A percentile compares a stretch with the other conserved stretches of the same genome.
Evolutionary conservation across 2,329 filamentous ascomycete genomes (phyloP).

Genomic region (Diplodia sapinea): DNA sequence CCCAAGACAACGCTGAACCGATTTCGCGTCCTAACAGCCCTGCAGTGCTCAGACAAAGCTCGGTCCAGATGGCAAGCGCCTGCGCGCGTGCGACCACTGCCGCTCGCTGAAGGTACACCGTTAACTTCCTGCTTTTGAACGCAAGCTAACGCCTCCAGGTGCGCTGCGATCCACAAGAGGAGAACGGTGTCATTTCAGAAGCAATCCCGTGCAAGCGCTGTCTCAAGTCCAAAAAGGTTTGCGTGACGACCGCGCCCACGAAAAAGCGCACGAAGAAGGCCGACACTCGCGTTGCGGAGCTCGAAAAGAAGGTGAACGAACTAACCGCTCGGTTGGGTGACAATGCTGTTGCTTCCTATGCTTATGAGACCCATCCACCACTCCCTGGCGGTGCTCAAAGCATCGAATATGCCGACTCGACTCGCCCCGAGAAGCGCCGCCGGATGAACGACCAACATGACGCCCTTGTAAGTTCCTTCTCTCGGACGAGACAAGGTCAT

Average conservation of each 20-base stretch:
- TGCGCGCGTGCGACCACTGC: slow-evolving; percentile 32
- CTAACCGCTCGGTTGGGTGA: slow-evolving; percentile 78
- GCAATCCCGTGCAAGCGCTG: slow-evolving; percentile 70
- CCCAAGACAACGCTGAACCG: not conserved
- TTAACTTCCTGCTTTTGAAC: not conserved
- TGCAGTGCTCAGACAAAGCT: slow-evolving; percentile 29
- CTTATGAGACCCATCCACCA: not conserved
- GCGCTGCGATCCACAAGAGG: slow-evolving; percentile 76
- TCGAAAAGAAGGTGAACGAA: slow-evolving; percentile 92
- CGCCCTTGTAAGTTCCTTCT: not conserved
- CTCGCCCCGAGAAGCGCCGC: slow-evolving; percentile 28
- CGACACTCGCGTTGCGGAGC: slow-evolving; percentile 83
- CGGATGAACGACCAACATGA: slow-evolving; percentile 20
- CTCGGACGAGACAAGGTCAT: too few species aligned
- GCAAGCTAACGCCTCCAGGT: slow-evolving; percentile 55
- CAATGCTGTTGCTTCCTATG: not conserved
- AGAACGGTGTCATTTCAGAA: slow-evolving; percentile 52
- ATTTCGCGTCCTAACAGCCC: not conserved
- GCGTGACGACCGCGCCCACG: slow-evolving; percentile 66
- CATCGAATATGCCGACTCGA: slow-evolving; percentile 9
- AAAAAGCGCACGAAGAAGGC: slow-evolving; percentile 90
- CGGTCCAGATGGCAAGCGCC: slow-evolving; percentile 30
- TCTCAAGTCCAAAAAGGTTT: slow-evolving; percentile 65
- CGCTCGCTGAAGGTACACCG: slow-evolving; percentile 28
- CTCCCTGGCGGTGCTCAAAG: slow-evolving; percentile 3